These are phyloP conservation scores for Irineochytrium annulatum DNA, from an alignment of 192 early-diverging fungal species.

Conservation along the genomic window DNA sequence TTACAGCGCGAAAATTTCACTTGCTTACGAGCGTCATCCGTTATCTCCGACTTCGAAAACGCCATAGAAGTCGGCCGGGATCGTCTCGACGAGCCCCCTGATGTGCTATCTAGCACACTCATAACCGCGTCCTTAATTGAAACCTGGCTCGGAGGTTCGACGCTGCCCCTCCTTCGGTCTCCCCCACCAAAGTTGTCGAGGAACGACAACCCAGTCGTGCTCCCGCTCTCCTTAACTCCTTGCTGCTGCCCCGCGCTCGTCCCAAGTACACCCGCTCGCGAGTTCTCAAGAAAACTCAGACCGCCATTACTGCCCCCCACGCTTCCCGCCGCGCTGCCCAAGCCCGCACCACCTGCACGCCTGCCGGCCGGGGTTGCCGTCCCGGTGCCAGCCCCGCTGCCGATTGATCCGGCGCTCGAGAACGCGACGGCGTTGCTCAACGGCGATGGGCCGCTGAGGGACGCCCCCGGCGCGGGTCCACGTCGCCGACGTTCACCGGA, in stretches of 20 bases:
- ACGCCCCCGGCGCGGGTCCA: conserved; percentile 1
- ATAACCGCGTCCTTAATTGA: neutral
- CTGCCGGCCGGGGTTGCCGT: neutral
- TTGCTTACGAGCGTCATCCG: no score
- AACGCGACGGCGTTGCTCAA: neutral
- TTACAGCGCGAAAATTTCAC: no score
- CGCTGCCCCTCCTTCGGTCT: neutral
- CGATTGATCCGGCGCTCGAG: neutral
- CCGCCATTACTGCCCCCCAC: neutral
- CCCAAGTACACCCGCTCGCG: neutral
- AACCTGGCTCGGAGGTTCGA: neutral
- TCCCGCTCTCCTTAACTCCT: neutral
- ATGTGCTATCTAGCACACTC: neutral
- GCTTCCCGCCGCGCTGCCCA: neutral
- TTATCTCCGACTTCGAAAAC: no score
- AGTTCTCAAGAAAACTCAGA: neutral
- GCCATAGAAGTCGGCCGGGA: neutral
- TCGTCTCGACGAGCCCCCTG: no score
- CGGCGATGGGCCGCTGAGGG: neutral
- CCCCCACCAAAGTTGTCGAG: neutral
- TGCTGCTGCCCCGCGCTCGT: neutral
- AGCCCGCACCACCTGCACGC: neutral
- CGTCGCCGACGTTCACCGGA: conserved; percentile 8
- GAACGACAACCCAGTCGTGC: neutral
- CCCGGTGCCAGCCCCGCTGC: neutral